Evolutionary conservation across 2,329 filamentous ascomycete genomes (phyloP).

Genomic region (Teratosphaeria destructans): DNA sequence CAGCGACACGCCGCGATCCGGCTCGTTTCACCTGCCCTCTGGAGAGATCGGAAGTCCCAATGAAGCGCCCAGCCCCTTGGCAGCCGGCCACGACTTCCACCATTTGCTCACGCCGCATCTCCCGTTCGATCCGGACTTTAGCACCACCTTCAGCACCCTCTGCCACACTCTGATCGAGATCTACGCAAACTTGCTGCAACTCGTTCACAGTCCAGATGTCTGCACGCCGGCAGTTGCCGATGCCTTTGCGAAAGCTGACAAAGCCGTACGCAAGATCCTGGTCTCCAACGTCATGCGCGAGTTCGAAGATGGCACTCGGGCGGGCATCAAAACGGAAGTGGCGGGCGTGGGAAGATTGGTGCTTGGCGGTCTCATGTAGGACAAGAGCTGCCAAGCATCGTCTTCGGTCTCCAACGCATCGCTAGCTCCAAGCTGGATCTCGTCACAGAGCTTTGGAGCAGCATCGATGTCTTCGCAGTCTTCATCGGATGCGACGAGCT

Average conservation of each 20-base stretch:
- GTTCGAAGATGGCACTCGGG: constrained; percentile 78
- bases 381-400: constrained; percentile 3
- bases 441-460: not conserved
- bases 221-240: constrained; percentile 61
- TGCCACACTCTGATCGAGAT: constrained; percentile 93
- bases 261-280: constrained; percentile 76
- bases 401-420: not conserved
- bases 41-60: constrained; percentile 10
- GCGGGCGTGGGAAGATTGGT: constrained; percentile 81
- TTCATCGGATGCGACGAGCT: not conserved
- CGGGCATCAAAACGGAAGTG: constrained; percentile 68
- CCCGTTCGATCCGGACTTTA: constrained; percentile 94
- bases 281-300: constrained; percentile 79
- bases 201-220: constrained; percentile 65
- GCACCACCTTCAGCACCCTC: constrained; percentile 88
- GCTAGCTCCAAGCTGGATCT: not conserved
- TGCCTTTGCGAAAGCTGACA: constrained; percentile 81
- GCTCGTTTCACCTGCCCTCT: constrained; percentile 12
- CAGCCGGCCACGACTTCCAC: constrained; percentile 72
- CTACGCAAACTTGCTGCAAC: constrained; percentile 65
- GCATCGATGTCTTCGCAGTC: not conserved
- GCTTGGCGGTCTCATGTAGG: constrained; percentile 68
- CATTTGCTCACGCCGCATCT: constrained; percentile 83
- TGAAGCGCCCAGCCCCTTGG: constrained; percentile 27
- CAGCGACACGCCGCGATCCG: constrained; percentile 8